Conservation (phyloP, 257 asterid genomes). For the Solanum medicagineum region DNA sequence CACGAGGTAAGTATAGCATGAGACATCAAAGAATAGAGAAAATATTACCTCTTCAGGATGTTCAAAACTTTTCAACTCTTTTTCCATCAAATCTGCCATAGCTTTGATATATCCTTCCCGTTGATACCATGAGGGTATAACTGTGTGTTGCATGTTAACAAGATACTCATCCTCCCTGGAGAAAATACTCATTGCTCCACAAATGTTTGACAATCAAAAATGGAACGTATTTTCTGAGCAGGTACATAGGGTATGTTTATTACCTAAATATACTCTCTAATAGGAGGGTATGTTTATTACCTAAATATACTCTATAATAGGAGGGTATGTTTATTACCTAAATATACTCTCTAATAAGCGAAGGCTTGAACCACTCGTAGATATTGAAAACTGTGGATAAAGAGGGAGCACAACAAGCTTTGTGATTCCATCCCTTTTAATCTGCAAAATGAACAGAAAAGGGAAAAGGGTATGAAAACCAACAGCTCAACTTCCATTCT, state of each 20-base stretch:
- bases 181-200: constrained; percentile 11
- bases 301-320: constrained; percentile 89
- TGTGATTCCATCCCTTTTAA: constrained; percentile 71
- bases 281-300: constrained; percentile 25
- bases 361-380: constrained; percentile 98
- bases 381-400: constrained; percentile 96
- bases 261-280: constrained; percentile 92
- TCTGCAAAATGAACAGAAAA: constrained; percentile 24
- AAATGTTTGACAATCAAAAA: constrained; percentile 1
- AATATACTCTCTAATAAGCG: constrained; percentile 89
- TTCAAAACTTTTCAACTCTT: constrained; percentile 74
- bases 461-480: not conserved
- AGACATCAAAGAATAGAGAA: not conserved
- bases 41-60: constrained; percentile 58
- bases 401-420: constrained; percentile 97
- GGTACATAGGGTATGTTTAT: not conserved
- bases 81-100: constrained; percentile 82
- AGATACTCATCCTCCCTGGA: constrained; percentile 96
- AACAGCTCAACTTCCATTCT: not conserved
- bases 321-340: constrained; percentile 32
- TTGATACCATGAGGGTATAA: constrained; percentile 99
- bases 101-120: constrained; percentile 97
- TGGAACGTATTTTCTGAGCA: not conserved
- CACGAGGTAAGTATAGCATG: not conserved
- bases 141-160: constrained; percentile 98